A percentile compares a stretch with the other conserved stretches of the same genome.
Conservation (phyloP, 2,329 filamentous ascomycete genomes). For the Parastagonospora nodorum region DNA sequence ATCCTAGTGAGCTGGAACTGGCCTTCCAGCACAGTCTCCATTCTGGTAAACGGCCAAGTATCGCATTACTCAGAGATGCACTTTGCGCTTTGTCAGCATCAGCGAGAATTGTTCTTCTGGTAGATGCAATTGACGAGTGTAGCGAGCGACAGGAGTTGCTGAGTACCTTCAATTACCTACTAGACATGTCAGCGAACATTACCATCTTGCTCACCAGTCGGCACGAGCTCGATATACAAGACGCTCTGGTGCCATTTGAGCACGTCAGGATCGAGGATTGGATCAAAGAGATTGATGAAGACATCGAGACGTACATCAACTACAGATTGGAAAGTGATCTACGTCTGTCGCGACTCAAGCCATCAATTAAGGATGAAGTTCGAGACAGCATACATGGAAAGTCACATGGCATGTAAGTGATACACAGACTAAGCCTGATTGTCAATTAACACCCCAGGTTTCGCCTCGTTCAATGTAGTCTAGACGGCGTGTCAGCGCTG, state of each 20-base stretch:
- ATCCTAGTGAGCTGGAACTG: not conserved
- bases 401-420: slow-evolving; percentile 3
- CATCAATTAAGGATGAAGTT: slow-evolving; percentile 3
- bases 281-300: not conserved
- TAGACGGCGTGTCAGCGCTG: not conserved
- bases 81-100: no score
- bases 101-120: no score
- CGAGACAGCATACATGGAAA: not conserved
- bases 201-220: not conserved
- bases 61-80: no score
- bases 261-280: slow-evolving; percentile 2
- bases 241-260: not conserved
- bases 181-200: no score
- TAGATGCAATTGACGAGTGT: no score
- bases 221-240: not conserved
- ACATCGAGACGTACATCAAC: slow-evolving; percentile 5
- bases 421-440: not conserved
- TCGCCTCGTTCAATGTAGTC: not conserved
- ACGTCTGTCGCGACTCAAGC: not conserved
- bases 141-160: no score
- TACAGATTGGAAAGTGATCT: not conserved
- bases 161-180: no score
- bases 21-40: not conserved
- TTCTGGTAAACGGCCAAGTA: no score
- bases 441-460: not conserved